Conservation (phyloP, 768 basidiomycete genomes). For the Amanita pallidorosea region DNA sequence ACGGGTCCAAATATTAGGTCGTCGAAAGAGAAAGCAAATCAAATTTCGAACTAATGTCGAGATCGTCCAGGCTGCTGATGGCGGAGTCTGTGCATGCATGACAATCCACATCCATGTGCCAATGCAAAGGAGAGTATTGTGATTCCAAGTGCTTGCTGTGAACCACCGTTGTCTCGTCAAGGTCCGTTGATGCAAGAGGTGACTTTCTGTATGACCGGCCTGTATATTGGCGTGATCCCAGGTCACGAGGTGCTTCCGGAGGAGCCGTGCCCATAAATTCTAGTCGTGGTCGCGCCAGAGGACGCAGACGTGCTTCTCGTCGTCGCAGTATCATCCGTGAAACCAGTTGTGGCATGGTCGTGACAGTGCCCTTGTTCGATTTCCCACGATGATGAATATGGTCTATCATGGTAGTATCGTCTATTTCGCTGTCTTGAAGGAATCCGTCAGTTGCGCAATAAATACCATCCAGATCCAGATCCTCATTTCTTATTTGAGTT, state of each 20-base stretch:
- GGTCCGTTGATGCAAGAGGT: neutral
- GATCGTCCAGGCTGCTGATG: conserved; percentile 2
- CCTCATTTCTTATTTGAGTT: neutral
- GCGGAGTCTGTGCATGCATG: neutral
- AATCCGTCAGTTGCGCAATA: neutral
- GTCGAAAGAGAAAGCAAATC: conserved; percentile 9
- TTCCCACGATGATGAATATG: neutral
- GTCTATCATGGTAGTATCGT: neutral
- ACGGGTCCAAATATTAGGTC: neutral
- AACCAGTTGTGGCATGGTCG: conserved; percentile 11
- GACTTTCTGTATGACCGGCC: neutral
- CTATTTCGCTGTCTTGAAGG: neutral
- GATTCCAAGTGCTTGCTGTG: neutral
- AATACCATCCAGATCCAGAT: neutral
- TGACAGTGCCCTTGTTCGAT: conserved; percentile 7
- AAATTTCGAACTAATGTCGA: neutral
- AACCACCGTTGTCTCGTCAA: neutral
- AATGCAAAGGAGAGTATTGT: neutral
- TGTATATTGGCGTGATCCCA: neutral
- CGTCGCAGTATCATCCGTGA: conserved; percentile 13
- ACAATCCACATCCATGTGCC: conserved; percentile 5
- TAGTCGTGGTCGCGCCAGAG: neutral
- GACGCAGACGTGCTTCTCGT: conserved; percentile 1
- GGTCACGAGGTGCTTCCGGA: neutral
- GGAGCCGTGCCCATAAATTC: neutral